A percentile compares a stretch with the other conserved stretches of the same genome.
phyloP scores from a whole-genome alignment of 177 flowering plant genomes.

The Vitis hybrid region DNA sequence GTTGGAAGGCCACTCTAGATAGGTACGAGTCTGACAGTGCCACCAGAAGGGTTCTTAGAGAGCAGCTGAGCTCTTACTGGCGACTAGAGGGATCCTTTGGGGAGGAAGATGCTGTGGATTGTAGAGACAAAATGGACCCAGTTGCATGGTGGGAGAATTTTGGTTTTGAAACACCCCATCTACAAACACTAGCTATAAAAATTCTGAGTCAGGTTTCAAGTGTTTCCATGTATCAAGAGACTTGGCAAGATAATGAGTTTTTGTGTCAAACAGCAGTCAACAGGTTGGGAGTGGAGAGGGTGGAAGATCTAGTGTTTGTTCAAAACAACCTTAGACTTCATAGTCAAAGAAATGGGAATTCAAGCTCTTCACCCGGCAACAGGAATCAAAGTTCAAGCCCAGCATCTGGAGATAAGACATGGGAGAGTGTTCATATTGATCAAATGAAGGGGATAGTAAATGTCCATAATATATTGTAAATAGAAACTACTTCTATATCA shows the following conservation, averaged over 20 bases:
- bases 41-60: constrained; percentile 28
- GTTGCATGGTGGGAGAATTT: constrained; percentile 51
- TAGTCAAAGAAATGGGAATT: constrained; percentile 13
- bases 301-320: constrained; percentile 33
- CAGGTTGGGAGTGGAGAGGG: constrained; percentile 18
- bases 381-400: constrained; percentile 3
- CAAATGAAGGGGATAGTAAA: constrained; percentile 1
- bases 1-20: constrained; percentile 39
- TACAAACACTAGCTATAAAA: constrained; percentile 39
- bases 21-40: constrained; percentile 34
- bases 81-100: constrained; percentile 40
- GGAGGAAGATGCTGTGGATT: constrained; percentile 47
- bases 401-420: constrained; percentile 13
- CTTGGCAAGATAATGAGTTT: constrained; percentile 11
- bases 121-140: constrained; percentile 44
- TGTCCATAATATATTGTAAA: constrained; percentile 11
- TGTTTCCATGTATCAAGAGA: constrained; percentile 24
- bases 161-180: constrained; percentile 37
- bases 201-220: constrained; percentile 34
- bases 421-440: constrained; percentile 11
- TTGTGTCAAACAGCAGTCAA: constrained; percentile 19
- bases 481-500: background rate
- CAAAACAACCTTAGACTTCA: constrained; percentile 33
- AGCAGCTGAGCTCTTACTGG: constrained; percentile 44
- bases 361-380: constrained; percentile 2